Percentiles rank a stretch among this genome's conserved stretches.
phyloP scores from a whole-genome alignment of 768 basidiomycete genomes.

The Clitopilus passeckerianus region DNA sequence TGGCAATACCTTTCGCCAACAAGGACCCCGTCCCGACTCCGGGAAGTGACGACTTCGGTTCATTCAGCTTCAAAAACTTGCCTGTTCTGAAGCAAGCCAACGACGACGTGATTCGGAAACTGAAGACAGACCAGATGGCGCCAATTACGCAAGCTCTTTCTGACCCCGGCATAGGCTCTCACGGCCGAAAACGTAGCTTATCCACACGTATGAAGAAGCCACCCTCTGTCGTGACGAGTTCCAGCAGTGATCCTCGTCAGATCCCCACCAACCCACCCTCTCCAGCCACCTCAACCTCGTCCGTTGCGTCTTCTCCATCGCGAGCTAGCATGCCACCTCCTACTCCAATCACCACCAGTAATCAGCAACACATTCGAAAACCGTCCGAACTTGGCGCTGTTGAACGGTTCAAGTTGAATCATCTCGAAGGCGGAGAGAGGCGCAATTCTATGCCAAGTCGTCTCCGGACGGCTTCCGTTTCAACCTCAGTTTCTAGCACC shows the following conservation, averaged over 20 bases:
- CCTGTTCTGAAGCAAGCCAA: constrained; percentile 96
- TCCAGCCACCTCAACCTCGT: constrained; percentile 87
- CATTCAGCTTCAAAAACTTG: constrained; percentile 97
- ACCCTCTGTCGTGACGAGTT: constrained; percentile 70
- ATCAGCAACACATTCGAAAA: constrained; percentile 65
- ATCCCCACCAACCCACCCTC: constrained; percentile 79
- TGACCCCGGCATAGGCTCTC: constrained; percentile 47
- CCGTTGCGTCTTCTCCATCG: constrained; percentile 86
- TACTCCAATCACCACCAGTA: constrained; percentile 45
- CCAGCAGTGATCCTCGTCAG: constrained; percentile 57
- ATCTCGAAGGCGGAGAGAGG: constrained; percentile 73
- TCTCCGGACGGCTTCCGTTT: constrained; percentile 80
- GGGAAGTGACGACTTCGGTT: constrained; percentile 83
- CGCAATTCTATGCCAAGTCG: constrained; percentile 86
- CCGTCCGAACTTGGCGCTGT: constrained; percentile 87
- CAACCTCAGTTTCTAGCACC: constrained; percentile 71
- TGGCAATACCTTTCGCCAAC: constrained; percentile 34
- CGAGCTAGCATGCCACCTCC: constrained; percentile 68
- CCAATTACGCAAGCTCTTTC: constrained; percentile 72
- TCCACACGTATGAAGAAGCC: constrained; percentile 81
- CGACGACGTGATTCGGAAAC: constrained; percentile 94
- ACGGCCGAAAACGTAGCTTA: constrained; percentile 72
- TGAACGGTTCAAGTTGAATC: constrained; percentile 82
- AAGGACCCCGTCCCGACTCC: constrained; percentile 41
- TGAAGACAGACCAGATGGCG: constrained; percentile 85